A percentile compares a stretch with the other conserved stretches of the same genome.
These are phyloP conservation scores for Nymphaea thermarum DNA, from an alignment of 164 flowering plant genomes.

Conservation along the genomic window DNA sequence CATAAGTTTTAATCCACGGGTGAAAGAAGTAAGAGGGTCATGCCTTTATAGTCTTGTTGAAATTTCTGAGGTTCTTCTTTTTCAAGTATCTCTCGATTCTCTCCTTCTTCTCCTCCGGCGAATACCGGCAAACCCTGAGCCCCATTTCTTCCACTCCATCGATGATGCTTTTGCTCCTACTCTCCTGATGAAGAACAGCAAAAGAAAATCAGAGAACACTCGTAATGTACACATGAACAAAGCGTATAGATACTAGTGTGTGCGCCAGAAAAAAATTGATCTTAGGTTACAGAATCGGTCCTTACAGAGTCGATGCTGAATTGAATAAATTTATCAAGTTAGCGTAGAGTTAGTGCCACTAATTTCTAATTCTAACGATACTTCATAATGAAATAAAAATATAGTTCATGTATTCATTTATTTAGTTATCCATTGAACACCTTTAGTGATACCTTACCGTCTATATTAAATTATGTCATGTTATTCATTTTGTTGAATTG, in stretches of 20 bases:
- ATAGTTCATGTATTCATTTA: no score
- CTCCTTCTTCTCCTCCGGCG: constrained; percentile 65
- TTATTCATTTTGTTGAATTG: no score
- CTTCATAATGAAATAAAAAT: no score
- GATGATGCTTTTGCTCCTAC: not conserved
- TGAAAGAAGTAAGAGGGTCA: not conserved
- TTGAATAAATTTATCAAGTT: not conserved
- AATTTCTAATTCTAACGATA: no score
- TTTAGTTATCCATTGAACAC: no score
- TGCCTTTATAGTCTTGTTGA: constrained; percentile 83
- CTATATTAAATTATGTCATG: no score
- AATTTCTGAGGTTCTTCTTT: constrained; percentile 83
- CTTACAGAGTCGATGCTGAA: no score
- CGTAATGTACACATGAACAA: not conserved
- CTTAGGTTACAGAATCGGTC: no score
- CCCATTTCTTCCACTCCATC: not conserved
- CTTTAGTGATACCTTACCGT: no score
- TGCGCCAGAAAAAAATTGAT: not conserved
- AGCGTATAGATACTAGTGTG: not conserved
- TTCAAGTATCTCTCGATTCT: constrained; percentile 62
- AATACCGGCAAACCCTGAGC: constrained; percentile 39
- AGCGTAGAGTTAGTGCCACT: not conserved
- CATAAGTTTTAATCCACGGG: no score
- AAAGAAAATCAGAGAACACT: not conserved
- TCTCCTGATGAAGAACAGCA: not conserved